Conservation (phyloP, 1,139 yeast genomes). For the Torulaspora pretoriensis region DNA sequence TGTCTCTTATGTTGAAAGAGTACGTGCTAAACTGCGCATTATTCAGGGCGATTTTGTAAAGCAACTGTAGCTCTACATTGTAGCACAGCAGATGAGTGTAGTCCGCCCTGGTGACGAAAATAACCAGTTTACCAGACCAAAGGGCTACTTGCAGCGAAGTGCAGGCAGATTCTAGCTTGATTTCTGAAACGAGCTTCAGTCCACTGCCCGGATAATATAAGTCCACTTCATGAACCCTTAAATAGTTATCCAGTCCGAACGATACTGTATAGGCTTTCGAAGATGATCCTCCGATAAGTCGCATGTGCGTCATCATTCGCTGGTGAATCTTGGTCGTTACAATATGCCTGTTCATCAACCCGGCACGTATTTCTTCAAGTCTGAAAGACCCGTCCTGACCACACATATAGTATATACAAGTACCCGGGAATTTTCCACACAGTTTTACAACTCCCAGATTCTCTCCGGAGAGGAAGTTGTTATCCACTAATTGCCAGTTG, state of each 20-base stretch:
- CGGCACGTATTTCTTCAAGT: constrained; percentile 15
- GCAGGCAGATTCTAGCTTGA: constrained; percentile 46
- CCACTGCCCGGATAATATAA: constrained; percentile 17
- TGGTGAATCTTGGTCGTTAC: constrained; percentile 37
- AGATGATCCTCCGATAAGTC: constrained; percentile 23
- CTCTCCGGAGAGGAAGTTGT: background rate
- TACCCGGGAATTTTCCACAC: constrained; percentile 19
- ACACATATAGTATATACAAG: constrained; percentile 27
- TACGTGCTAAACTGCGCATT: constrained; percentile 72
- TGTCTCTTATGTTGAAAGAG: constrained; percentile 57
- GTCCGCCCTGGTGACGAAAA: constrained; percentile 57
- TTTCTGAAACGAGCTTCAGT: constrained; percentile 32
- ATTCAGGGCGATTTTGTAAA: constrained; percentile 56
- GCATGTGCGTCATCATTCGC: constrained; percentile 43
- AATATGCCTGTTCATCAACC: constrained; percentile 1
- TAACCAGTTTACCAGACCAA: constrained; percentile 32
- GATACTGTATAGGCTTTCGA: constrained; percentile 42
- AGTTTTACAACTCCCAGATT: constrained; percentile 35
- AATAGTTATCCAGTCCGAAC: constrained; percentile 57
- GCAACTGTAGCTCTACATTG: constrained; percentile 38
- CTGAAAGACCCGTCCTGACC: constrained; percentile 39
- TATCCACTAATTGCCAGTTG: background rate
- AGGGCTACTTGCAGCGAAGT: constrained; percentile 44
- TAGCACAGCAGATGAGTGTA: constrained; percentile 52
- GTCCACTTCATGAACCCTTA: constrained; percentile 42